Conservation (phyloP, 2,329 filamentous ascomycete species). For the Trichothecium sympodiale region DNA sequence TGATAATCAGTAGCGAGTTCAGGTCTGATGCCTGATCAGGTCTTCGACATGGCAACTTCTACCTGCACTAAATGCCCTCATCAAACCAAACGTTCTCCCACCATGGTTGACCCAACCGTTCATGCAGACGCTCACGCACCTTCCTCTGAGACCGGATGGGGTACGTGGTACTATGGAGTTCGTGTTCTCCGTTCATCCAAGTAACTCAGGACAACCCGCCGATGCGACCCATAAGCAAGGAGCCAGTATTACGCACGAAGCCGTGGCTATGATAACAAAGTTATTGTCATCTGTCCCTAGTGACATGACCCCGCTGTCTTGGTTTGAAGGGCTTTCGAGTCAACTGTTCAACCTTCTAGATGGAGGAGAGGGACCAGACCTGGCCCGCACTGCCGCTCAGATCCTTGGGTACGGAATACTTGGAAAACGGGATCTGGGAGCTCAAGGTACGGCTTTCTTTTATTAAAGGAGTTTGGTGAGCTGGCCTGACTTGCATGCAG, state of each 20-base stretch:
- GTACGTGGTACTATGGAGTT: conserved; percentile 61
- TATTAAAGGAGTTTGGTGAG: too few relatives aligned
- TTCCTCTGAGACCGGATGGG: conserved; percentile 52
- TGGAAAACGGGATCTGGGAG: conserved; percentile 50
- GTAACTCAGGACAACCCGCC: conserved; percentile 27
- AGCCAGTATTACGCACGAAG: conserved; percentile 57
- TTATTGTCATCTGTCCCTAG: conserved; percentile 50
- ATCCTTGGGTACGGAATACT: conserved; percentile 48
- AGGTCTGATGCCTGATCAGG: conserved; percentile 8
- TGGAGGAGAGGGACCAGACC: conserved; percentile 28
- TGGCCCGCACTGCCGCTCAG: conserved; percentile 24
- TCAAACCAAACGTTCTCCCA: conserved; percentile 49
- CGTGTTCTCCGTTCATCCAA: conserved; percentile 56
- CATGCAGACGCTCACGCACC: conserved; percentile 42
- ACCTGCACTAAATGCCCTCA: conserved; percentile 49
- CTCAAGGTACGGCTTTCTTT: conserved; percentile 34
- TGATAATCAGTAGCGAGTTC: background rate
- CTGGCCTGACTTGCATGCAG: conserved; percentile 16
- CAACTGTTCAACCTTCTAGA: conserved; percentile 54
- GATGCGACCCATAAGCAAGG: conserved; percentile 42
- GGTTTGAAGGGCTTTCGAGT: conserved; percentile 49
- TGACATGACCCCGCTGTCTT: conserved; percentile 40
- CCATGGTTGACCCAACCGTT: conserved; percentile 48
- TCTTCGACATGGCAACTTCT: conserved; percentile 29
- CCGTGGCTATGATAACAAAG: conserved; percentile 50